Base-by-base conservation (phyloP, 2,329 filamentous ascomycete genomes). In the Epichloe typhina region DNA sequence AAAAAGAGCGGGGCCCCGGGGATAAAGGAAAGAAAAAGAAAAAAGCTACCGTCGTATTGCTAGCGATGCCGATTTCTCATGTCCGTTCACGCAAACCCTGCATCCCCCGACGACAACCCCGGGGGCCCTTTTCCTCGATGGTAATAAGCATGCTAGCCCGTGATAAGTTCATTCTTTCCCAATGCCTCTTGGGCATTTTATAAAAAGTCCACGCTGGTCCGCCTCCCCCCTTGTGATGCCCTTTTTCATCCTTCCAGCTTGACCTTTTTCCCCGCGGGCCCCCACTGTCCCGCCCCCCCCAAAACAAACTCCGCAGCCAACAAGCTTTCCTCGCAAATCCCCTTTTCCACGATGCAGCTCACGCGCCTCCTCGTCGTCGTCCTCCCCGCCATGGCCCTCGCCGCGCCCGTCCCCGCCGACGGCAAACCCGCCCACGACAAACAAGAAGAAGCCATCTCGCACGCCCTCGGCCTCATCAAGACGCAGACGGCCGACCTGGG, bases 391-490 rank as follows among this genome's bases (percentile, higher is more conserved):
- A 49, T 52, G 50, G 44, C 47, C 17, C 38, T 43, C 44, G 44
- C 44, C 38, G 37, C 33, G 21, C 15, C 38, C 19, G 47, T 21
- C 40, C 35, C 11, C 35, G 31, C 46, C 31, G 7, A 56, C 52
- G 50, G 23, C 50, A 53, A 46, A 21, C n/a, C n/a, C n/a, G n/a
- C n/a, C n/a, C n/a, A n/a, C n/a, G n/a, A n/a, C n/a, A n/a, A n/a
- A n/a, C n/a, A n/a, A n/a, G n/a, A n/a, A n/a, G 26, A 46, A 21
- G 35, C 46, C 48, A 49, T 49, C 48, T 21, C 46, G 33, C 21
- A 51, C 37, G 64, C 69, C 54, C 62, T 73, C 49, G 54, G 59
- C 42, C 58, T 56, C 38, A 67, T 73, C 56, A 54, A 61, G 50
- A 46, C 58, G 46, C 55, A 62, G 17, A 69, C 68, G 17, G 47